Evolutionary conservation across 78 protist species (phyloP).

Genomic region (Emiliania huxleyi): DNA sequence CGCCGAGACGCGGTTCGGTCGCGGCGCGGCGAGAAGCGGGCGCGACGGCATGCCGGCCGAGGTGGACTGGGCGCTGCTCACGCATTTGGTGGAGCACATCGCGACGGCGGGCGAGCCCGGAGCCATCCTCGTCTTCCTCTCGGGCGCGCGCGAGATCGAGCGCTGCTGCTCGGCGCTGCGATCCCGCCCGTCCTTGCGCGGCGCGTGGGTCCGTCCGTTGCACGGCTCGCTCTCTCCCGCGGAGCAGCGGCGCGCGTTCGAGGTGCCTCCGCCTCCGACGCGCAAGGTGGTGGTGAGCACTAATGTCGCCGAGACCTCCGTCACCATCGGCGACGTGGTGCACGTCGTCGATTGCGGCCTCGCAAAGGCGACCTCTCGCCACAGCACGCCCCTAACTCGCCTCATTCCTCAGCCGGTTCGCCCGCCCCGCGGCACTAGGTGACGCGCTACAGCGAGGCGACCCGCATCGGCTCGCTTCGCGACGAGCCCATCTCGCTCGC

Average conservation of each 20-base stretch:
- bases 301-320: constrained; percentile 94
- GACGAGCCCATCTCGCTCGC: constrained; percentile 63
- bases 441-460: constrained; percentile 52
- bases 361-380: too few relatives aligned
- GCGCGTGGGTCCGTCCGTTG: neutral
- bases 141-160: constrained; percentile 78
- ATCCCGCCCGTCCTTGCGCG: neutral
- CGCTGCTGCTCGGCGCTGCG: neutral
- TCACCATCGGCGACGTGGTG: constrained; percentile 91
- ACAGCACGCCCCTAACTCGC: too few relatives aligned
- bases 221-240: constrained; percentile 53
- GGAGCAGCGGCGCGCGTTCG: constrained; percentile 63
- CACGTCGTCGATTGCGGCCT: constrained; percentile 89
- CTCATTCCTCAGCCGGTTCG: too few relatives aligned
- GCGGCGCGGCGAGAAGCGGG: neutral
- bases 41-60: neutral
- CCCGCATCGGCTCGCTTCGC: constrained; percentile 46
- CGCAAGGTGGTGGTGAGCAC: constrained; percentile 90
- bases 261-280: constrained; percentile 28
- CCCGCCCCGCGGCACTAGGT: too few relatives aligned
- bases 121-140: constrained; percentile 80
- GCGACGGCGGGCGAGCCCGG: neutral
- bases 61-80: constrained; percentile 37
- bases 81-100: neutral
- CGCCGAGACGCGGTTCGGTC: too few relatives aligned